Base-by-base conservation (phyloP, 129 eudicot genomes). In the Calendula officinalis region DNA sequence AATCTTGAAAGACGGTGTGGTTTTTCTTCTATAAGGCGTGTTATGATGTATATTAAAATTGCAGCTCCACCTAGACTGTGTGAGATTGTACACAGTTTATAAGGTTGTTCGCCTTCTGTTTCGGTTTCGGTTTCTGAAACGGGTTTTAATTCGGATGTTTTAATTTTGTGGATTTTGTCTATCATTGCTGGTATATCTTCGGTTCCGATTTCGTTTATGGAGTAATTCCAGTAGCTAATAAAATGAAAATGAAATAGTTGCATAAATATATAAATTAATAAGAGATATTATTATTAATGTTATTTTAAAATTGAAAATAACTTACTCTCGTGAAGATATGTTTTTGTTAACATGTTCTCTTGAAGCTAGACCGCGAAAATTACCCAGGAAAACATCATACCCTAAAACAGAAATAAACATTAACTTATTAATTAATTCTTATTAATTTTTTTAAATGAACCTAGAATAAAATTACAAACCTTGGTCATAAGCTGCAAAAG, bases 401-500 rank as follows among this genome's bases (percentile, higher is more conserved):
- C 98, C 98, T 92, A 71, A 56, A 52, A 53, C 54, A 17, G 48
- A 62, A 8, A 6, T 1, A 34, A 22, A 22, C 2, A 22, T 22
- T 22, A 22, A 0, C 2, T 22, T 0, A 22, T 22, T 22, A 22
- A 2, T 22, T 22, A 22, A 2, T 22, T 14, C 12, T 47, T 7
- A 42, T 55, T 12, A 8, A 41, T 10, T 30, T 62, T 14, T 14
- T 7, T 9, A 7, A 32, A 9, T 58, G 40, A 44, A 65, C 11
- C 45, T 66, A 27, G 17, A 38, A 8, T 27, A 61, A 11, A 54
- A 44, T 6, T n/a, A 65, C 82, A 53, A 80, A 92, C 98, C 98
- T 85, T 92, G 98, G 85, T 92, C 98, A 68, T 61, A 92, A 57
- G 98, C 98, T 45, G 98, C 98, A 78, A 92, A 92, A 72, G 98